Conservation (phyloP, 352 stramenopile species). For the Phytophthora ramorum region DNA sequence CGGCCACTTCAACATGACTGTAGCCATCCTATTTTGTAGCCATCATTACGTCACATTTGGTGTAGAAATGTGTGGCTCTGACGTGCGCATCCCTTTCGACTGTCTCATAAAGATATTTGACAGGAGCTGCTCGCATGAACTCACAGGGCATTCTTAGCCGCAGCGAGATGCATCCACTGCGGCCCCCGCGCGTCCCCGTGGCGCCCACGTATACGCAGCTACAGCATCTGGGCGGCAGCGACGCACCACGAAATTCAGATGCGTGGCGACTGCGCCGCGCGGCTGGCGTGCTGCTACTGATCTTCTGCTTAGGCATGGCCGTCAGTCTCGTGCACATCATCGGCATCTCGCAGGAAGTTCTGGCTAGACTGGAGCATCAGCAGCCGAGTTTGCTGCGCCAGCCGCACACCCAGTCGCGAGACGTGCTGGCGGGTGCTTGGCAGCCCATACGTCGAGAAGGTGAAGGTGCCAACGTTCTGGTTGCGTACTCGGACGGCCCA, state of each 20-base stretch:
- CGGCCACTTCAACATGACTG: constrained; percentile 15
- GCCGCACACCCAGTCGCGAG: constrained; percentile 25
- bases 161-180: constrained; percentile 23
- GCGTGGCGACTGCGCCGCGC: constrained; percentile 13
- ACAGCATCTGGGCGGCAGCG: constrained; percentile 2
- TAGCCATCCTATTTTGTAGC: constrained; percentile 6
- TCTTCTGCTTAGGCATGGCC: constrained; percentile 46
- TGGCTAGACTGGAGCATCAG: constrained; percentile 41
- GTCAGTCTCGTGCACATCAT: constrained; percentile 51
- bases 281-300: constrained; percentile 32
- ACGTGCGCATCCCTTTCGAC: constrained; percentile 21
- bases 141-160: constrained; percentile 22
- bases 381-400: constrained; percentile 25
- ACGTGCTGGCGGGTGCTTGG: constrained; percentile 22
- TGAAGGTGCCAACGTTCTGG: constrained; percentile 54
- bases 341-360: constrained; percentile 45
- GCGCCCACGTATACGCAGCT: constrained; percentile 22
- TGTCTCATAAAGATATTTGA: constrained; percentile 26
- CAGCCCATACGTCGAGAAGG: constrained; percentile 11
- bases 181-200: constrained; percentile 27
- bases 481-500: constrained; percentile 75
- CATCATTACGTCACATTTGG: constrained; percentile 9
- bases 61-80: constrained; percentile 24
- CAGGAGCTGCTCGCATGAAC: constrained; percentile 16
- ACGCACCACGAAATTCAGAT: constrained; percentile 2